A percentile compares a stretch with the other conserved stretches of the same genome.
phyloP scores from a whole-genome alignment of 306 rosid species.

The Chamaecrista fasciculata region DNA sequence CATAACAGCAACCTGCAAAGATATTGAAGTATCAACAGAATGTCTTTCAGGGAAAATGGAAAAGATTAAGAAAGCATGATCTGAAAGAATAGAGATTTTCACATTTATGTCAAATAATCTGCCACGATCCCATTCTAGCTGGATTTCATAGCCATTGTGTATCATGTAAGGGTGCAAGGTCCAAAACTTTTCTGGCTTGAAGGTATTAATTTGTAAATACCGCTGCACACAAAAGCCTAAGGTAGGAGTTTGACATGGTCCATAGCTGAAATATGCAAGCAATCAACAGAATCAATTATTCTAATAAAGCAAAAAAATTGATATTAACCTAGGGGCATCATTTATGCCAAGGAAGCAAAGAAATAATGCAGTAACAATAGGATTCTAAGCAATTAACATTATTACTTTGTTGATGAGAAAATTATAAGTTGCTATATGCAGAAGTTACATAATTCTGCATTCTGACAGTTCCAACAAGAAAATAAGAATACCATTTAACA shows the following conservation, averaged over 20 bases:
- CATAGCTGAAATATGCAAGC: constrained; percentile 73
- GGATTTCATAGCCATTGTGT: constrained; percentile 81
- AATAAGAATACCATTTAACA: constrained; percentile 3
- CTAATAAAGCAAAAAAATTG: constrained; percentile 23
- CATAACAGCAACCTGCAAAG: constrained; percentile 74
- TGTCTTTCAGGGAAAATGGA: constrained; percentile 1
- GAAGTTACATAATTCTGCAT: constrained; percentile 21
- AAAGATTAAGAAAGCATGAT: constrained; percentile 14
- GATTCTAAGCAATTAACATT: background rate
- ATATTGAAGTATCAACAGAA: constrained; percentile 26
- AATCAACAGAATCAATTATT: constrained; percentile 33
- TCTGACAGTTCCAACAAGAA: constrained; percentile 12
- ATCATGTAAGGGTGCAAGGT: constrained; percentile 69
- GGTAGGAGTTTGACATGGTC: constrained; percentile 99
- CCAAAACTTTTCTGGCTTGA: constrained; percentile 96
- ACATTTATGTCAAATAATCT: constrained; percentile 82
- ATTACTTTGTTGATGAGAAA: background rate
- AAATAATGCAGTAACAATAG: constrained; percentile 3
- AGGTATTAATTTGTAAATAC: constrained; percentile 82
- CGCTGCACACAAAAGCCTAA: constrained; percentile 97
- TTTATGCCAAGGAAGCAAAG: constrained; percentile 15
- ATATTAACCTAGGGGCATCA: background rate
- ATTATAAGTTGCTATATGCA: background rate
- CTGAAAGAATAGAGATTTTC: constrained; percentile 34
- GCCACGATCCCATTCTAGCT: constrained; percentile 92